Base-by-base conservation (phyloP, 2,329 filamentous ascomycete genomes). In the Epichloe hybrida region DNA sequence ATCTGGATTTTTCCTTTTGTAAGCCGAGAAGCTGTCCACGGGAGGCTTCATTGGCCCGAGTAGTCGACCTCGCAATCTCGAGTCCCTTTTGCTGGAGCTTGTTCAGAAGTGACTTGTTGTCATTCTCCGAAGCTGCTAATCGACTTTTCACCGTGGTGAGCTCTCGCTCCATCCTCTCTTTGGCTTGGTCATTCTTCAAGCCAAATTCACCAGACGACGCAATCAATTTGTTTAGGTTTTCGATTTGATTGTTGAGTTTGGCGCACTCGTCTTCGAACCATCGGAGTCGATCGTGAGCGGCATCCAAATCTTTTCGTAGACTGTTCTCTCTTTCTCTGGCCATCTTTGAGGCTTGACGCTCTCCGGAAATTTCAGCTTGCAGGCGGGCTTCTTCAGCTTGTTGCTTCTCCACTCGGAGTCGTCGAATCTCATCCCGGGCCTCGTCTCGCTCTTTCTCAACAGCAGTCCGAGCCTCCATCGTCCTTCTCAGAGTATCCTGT, bases 81-180 rank as follows among this genome's bases (percentile, higher is more conserved):
- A 98, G 77, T 34, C 94, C 93, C 72, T 97, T 97, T 62, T 97
- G 91, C 61, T 97, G 91, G 17, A 98, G 76, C 68, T 97, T 97
- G 71, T 96, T 97, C 57, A 97, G 76, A n/a, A 98, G 73, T 5
- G 89, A 84, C 48, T 88, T 84, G 61, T 97, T 97, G 68, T 97
- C 91, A 59, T 97, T 96, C 65, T 98, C 91, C 0, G 91, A 97
- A 23, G 91, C 93, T 7, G 84, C 78, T 40, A 98, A 73, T 21
- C 91, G 84, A 53, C 90, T 90, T 65, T 93, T 95, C 58, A 96
- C 80, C 1, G 91, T 96, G 21, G 88, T 84, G 6, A 97, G 76
- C 64, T 98, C 93, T 21, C 89, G 81, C 65, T 97, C 90, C 43
- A 96, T 75, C 37, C 93, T 83, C 64, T 96, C 89, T 66, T 97